Evolutionary conservation across 495 filamentous ascomycete species (phyloP), one percentile per base, ranked within the genome.

Genomic region (Aspergillus sclerotioniger): DNA sequence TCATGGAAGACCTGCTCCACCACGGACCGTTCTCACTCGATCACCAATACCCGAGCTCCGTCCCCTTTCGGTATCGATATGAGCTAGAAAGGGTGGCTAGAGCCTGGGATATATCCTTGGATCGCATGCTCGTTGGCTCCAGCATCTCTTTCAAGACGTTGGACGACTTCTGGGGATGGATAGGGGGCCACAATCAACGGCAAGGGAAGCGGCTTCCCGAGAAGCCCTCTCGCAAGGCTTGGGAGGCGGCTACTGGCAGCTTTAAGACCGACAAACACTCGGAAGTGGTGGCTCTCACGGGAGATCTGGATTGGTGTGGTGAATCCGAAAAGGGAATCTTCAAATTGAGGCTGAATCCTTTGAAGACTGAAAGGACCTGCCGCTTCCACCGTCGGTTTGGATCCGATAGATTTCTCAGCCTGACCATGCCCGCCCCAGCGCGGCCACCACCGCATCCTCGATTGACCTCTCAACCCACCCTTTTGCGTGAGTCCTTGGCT

Each of bases 381-480:
- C 76, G 78, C 5, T 75, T 82, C 20, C 72, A 75, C 41, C 71
- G 80, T 15, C 71, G 75, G 31, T 81, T 79, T 55, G 80, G 79
- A 8, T 73, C 75, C 17, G 79, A 80, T 66, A 62, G 79, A 7
- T 81, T 81, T 57, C 62, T 76, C 17, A 69, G 73, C 25, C 31
- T 82, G 10, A 71, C 69, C 2, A 61, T 82, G 1, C 77, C 80
- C 10, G 70, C 68, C 3, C 61, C 66, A 1, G 50, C 69, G 29
- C 60, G 68, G 28, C 68, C 80, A 16, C 77, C 78, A 6, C 15
- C 25, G n/a, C 66, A 76, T 53, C 58, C 77, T 3, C 63, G 63
- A 19, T 39, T 62, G 1, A 39, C 53, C 3, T 39, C 57, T 0
- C 56, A 72, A 6, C 67, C 71, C 33, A 57, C 64, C 7, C 54